Base-by-base conservation (phyloP, 306 rosid genomes). In the Datisca glomerata region DNA sequence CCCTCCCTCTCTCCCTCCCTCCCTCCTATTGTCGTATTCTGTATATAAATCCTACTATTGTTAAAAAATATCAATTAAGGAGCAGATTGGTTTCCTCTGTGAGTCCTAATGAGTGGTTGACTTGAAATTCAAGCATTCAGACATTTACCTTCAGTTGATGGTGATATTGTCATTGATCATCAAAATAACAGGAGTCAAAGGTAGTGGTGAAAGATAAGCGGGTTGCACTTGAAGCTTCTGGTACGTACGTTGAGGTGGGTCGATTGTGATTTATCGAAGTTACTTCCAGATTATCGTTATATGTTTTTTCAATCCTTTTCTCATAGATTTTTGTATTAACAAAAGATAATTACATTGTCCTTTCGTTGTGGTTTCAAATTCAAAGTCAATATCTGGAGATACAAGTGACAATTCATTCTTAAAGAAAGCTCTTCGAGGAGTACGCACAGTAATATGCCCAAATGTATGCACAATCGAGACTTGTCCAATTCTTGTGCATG, bases 161-260 rank as follows among this genome's bases (percentile, higher is more conserved):
- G 93, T 82, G 46, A 87, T 87, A 61, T 55, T 87, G 65, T n/a
- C n/a, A n/a, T n/a, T n/a, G n/a, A n/a, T n/a, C n/a, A n/a, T n/a
- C n/a, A n/a, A n/a, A n/a, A n/a, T 74, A 68, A 36, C 65, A 50
- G 70, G 79, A 69, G 57, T 87, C 27, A n/a, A 87, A 79, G 63
- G 76, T 93, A 24, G 22, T 87, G 70, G 94, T 82, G 55, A 87
- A 74, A 68, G 89, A 87, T 62, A 82, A 74, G 66, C 68, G 76
- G 21, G 78, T 71, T 51, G 93, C 94, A 8, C 89, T 87, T 51
- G 94, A 87, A 71, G 82, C 96, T 37, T 82, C 79, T 62, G 96
- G 96, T 51, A 76, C 60, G 53, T 87, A 87, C 57, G 93, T 87
- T 53, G 96, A 82, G 85, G 96, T 86, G 24, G 36, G 64, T 48